A percentile compares a stretch with the other conserved stretches of the same genome.
Evolutionary conservation across 2,329 filamentous ascomycete species (phyloP).

Genomic region (Pseudocercospora eumusae): DNA sequence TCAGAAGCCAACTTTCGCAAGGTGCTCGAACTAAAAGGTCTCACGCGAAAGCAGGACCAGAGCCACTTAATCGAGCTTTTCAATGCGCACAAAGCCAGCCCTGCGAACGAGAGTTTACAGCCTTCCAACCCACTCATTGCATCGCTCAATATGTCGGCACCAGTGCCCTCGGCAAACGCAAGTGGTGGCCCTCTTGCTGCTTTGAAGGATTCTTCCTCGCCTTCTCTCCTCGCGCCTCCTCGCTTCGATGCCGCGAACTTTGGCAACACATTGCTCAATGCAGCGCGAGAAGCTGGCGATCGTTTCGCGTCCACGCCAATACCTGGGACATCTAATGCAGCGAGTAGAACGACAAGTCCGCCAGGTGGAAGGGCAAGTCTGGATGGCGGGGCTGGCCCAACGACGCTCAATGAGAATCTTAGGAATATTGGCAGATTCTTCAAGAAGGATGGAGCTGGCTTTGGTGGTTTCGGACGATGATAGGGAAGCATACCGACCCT

Average conservation of each 20-base stretch:
- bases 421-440: conserved; percentile 98
- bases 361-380: conserved; percentile 31
- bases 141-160: conserved; percentile 57
- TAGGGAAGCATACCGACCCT: no score
- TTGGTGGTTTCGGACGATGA: no score
- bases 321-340: conserved; percentile 42
- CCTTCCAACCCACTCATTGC: conserved; percentile 69
- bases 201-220: conserved; percentile 46
- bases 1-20: conserved; percentile 95
- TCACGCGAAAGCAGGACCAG: conserved; percentile 77
- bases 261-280: conserved; percentile 81
- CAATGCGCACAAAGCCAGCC: conserved; percentile 73
- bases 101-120: conserved; percentile 67
- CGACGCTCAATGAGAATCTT: conserved; percentile 86
- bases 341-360: conserved; percentile 38
- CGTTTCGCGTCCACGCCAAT: conserved; percentile 58
- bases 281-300: conserved; percentile 80
- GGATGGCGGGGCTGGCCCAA: conserved; percentile 45
- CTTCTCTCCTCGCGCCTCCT: conserved; percentile 43
- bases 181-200: conserved; percentile 32
- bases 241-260: conserved; percentile 78
- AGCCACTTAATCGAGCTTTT: conserved; percentile 83
- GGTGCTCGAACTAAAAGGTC: conserved; percentile 91
- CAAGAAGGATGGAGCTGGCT: conserved; percentile 72
- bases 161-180: conserved; percentile 37